Evolutionary conservation across 2,329 filamentous ascomycete genomes (phyloP).

Genomic region (Monascus ruber): DNA sequence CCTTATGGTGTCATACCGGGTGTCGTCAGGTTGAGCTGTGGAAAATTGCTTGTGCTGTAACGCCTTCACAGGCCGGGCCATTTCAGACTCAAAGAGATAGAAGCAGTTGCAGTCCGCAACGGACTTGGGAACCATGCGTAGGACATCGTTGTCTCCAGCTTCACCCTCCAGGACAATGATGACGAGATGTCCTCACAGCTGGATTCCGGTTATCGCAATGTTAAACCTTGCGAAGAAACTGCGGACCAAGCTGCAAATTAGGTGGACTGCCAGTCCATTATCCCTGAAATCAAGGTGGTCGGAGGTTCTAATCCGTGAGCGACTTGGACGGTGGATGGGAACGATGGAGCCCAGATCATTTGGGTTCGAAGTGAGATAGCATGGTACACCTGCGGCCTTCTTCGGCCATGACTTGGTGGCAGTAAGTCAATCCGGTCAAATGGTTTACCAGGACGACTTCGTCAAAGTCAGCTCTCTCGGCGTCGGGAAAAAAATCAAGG

Average conservation of each 20-base stretch:
- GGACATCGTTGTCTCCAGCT: not conserved
- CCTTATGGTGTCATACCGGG: no score
- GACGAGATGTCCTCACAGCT: constrained; percentile 6
- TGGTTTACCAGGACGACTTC: not conserved
- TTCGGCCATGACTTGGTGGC: constrained; percentile 3
- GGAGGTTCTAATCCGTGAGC: constrained; percentile 1
- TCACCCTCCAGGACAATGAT: constrained; percentile 7
- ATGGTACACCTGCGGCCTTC: constrained; percentile 3
- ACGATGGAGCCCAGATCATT: constrained; percentile 2
- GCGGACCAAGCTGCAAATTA: constrained; percentile 4
- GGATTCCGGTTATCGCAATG: constrained; percentile 7
- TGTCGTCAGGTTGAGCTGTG: no score
- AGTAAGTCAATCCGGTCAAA: not conserved
- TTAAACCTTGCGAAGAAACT: constrained; percentile 3
- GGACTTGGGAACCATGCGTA: constrained; percentile 2
- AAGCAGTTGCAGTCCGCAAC: constrained; percentile 5
- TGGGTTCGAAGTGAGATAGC: constrained; percentile 4
- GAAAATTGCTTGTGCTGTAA: no score
- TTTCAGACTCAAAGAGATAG: constrained; percentile 6
- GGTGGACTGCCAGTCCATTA: constrained; percentile 1
- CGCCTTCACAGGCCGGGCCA: constrained; percentile 1
- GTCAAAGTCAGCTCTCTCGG: constrained; percentile 1
- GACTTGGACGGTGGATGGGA: constrained; percentile 2
- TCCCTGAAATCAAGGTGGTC: constrained; percentile 1
- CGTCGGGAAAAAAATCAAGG: not conserved